phyloP scores from a whole-genome alignment of 1,284 basidiomycete species.

The Paramarasmius palmivorus region DNA sequence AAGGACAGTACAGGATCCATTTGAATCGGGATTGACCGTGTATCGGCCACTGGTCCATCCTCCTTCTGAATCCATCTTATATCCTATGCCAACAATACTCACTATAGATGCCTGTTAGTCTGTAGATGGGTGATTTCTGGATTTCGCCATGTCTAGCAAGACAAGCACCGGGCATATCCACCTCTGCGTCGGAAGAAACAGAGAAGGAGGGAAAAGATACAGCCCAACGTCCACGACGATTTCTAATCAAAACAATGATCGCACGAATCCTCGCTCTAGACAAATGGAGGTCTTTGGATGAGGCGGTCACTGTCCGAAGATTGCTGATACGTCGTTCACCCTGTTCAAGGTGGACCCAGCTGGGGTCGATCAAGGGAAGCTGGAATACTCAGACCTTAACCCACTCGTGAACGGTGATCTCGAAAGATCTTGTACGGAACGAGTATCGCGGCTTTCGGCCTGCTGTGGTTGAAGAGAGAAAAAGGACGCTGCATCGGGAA shows the following conservation, averaged over 20 bases:
- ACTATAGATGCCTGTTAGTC: neutral
- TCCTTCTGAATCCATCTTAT: no score
- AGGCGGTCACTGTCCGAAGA: slow-evolving; percentile 25
- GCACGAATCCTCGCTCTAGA: slow-evolving; percentile 17
- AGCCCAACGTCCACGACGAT: slow-evolving; percentile 26
- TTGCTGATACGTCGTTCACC: slow-evolving; percentile 55
- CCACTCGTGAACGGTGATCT: slow-evolving; percentile 47
- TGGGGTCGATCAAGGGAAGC: slow-evolving; percentile 52
- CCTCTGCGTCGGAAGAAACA: slow-evolving; percentile 18
- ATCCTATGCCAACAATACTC: no score
- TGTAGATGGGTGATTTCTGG: no score
- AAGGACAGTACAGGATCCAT: slow-evolving; percentile 7
- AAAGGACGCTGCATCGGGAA: no score
- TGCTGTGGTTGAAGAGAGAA: no score
- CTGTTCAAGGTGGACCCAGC: slow-evolving; percentile 46
- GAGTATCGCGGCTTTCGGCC: slow-evolving; percentile 57
- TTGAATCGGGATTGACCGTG: no score
- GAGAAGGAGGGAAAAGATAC: slow-evolving; percentile 16
- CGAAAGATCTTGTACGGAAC: slow-evolving; percentile 37
- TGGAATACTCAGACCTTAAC: slow-evolving; percentile 63
- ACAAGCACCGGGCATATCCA: slow-evolving; percentile 7
- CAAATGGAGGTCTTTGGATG: slow-evolving; percentile 29
- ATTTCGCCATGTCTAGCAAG: no score
- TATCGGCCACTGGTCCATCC: no score
- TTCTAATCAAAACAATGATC: slow-evolving; percentile 19